Conservation (phyloP, 2,329 filamentous ascomycete genomes). For the Colletotrichum cereale region DNA sequence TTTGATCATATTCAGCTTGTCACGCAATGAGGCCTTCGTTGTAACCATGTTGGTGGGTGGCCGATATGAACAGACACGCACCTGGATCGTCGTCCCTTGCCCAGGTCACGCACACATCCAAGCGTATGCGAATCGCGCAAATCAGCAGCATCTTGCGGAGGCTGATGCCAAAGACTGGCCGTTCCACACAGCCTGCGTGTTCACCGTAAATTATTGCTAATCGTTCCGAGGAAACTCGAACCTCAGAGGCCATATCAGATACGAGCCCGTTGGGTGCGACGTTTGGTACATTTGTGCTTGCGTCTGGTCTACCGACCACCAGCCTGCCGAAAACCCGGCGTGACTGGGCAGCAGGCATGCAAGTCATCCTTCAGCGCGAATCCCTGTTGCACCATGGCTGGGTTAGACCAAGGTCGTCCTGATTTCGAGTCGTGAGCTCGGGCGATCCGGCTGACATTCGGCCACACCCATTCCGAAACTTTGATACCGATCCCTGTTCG, state of each 20-base stretch:
- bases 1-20: background rate
- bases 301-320: background rate
- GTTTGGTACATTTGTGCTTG: background rate
- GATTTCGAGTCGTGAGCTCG: constrained; percentile 24
- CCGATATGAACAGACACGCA: background rate
- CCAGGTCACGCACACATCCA: background rate
- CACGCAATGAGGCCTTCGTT: background rate
- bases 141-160: background rate
- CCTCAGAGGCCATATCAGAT: background rate
- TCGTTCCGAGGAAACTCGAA: background rate
- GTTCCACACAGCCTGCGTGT: background rate
- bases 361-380: constrained; percentile 7
- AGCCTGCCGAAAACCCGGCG: background rate
- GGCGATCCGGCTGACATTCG: constrained; percentile 33
- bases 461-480: constrained; percentile 37
- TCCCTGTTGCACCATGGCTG: constrained; percentile 8
- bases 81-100: background rate
- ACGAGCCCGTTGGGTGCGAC: background rate
- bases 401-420: constrained; percentile 9
- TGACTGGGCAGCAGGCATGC: constrained; percentile 13
- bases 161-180: background rate
- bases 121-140: background rate
- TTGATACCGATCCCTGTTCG: constrained; percentile 14
- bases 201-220: background rate
- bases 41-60: background rate